A percentile compares a stretch with the other conserved stretches of the same genome.
Evolutionary conservation across 192 early-diverging fungal species (phyloP).

Genomic region (Rhizophagus sp.): DNA sequence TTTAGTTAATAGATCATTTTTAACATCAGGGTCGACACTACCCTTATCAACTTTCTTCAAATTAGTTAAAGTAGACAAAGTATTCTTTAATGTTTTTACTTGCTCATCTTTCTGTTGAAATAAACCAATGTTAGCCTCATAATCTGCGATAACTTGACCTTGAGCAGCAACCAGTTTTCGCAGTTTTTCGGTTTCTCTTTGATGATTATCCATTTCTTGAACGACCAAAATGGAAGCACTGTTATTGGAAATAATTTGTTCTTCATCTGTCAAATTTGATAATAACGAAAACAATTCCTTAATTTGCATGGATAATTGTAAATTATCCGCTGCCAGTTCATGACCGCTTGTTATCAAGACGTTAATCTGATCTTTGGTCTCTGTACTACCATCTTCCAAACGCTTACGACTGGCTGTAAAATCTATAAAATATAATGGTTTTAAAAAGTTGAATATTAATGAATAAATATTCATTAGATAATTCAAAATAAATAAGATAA

Average conservation of each 20-base stretch:
- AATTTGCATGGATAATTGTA: constrained; percentile 14
- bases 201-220: background rate
- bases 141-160: constrained; percentile 12
- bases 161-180: constrained; percentile 5
- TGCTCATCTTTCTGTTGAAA: background rate
- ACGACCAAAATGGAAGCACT: background rate
- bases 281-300: background rate
- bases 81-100: background rate
- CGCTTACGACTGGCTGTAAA: background rate
- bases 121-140: constrained; percentile 10
- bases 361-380: background rate
- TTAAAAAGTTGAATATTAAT: background rate
- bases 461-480: background rate
- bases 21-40: background rate
- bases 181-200: constrained; percentile 15
- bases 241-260: background rate
- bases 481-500: background rate
- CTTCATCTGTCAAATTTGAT: background rate
- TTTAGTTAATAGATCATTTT: background rate
- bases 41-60: background rate
- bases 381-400: background rate
- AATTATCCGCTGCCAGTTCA: constrained; percentile 10
- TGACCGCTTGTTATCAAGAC: background rate
- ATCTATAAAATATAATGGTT: background rate
- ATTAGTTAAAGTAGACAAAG: background rate